Percentiles rank a stretch among this genome's conserved stretches.
phyloP scores from a whole-genome alignment of 2,329 filamentous ascomycete genomes.

The Paracoccidioides lutzii region DNA sequence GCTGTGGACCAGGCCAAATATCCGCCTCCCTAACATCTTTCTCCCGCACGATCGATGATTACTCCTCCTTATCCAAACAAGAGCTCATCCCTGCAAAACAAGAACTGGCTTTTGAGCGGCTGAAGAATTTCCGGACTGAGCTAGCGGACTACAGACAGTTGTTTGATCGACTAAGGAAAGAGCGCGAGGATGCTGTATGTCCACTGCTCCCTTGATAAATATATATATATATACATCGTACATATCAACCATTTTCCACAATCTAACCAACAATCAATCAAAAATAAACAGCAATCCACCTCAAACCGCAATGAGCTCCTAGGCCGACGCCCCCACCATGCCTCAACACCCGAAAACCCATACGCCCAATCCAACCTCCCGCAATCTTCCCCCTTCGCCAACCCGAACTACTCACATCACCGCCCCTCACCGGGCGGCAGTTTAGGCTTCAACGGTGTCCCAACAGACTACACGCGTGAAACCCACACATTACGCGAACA shows the following conservation, averaged over 20 bases:
- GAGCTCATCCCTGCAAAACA: conserved; percentile 87
- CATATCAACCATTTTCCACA: not conserved
- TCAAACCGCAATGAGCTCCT: conserved; percentile 71
- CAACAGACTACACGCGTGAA: conserved; percentile 55
- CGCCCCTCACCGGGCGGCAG: conserved; percentile 20
- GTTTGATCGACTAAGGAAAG: conserved; percentile 63
- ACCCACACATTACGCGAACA: conserved; percentile 78
- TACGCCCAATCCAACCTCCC: conserved; percentile 53
- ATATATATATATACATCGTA: not conserved
- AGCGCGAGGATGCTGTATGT: conserved; percentile 58
- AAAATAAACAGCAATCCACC: conserved; percentile 37
- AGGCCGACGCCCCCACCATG: conserved; percentile 66
- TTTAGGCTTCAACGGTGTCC: conserved; percentile 32
- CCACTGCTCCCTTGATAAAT: not conserved
- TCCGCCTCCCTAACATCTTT: conserved; percentile 71
- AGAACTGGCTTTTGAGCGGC: conserved; percentile 73
- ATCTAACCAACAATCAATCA: not conserved
- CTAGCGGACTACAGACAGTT: conserved; percentile 65
- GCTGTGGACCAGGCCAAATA: conserved; percentile 47
- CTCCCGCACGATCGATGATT: conserved; percentile 83
- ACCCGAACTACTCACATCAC: conserved; percentile 11
- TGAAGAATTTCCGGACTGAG: conserved; percentile 74
- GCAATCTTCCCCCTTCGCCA: conserved; percentile 30
- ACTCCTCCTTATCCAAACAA: conserved; percentile 69
- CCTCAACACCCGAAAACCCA: conserved; percentile 80